Conservation (phyloP, 441 rosid species). For the Pelargonium myrrhifolium region DNA sequence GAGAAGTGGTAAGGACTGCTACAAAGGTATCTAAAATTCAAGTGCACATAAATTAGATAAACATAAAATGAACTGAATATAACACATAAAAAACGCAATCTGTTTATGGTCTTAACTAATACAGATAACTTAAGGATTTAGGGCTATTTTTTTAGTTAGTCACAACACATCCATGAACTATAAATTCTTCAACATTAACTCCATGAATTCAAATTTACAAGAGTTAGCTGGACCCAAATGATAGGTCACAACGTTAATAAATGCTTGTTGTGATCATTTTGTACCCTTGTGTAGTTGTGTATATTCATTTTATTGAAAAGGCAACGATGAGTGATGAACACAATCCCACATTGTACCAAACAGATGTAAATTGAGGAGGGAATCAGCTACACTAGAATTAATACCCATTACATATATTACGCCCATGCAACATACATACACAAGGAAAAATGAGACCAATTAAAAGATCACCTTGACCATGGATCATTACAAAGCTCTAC, state of each 20-base stretch:
- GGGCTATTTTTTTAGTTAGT: neutral
- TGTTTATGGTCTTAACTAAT: neutral
- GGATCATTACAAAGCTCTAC: too few species aligned
- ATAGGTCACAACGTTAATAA: too few species aligned
- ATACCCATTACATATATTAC: neutral
- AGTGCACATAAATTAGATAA: constrained; percentile 10
- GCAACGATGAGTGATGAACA: too few species aligned
- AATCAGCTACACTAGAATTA: too few species aligned
- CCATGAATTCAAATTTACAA: neutral
- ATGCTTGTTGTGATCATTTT: too few species aligned
- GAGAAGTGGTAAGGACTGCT: constrained; percentile 17
- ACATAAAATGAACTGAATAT: neutral
- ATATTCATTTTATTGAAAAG: too few species aligned
- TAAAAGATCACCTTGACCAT: too few species aligned
- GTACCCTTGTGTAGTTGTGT: too few species aligned
- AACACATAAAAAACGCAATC: neutral
- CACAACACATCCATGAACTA: neutral
- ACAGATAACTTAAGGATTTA: neutral
- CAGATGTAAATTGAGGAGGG: too few species aligned
- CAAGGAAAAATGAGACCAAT: neutral
- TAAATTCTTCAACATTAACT: neutral
- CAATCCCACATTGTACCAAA: too few species aligned
- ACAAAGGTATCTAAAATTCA: constrained; percentile 25
- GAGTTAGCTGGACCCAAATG: too few species aligned
- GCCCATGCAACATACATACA: neutral